These are phyloP conservation scores for Fraxinus xanthoxyloides DNA, from an alignment of 305 asterid species.

Conservation along the genomic window DNA sequence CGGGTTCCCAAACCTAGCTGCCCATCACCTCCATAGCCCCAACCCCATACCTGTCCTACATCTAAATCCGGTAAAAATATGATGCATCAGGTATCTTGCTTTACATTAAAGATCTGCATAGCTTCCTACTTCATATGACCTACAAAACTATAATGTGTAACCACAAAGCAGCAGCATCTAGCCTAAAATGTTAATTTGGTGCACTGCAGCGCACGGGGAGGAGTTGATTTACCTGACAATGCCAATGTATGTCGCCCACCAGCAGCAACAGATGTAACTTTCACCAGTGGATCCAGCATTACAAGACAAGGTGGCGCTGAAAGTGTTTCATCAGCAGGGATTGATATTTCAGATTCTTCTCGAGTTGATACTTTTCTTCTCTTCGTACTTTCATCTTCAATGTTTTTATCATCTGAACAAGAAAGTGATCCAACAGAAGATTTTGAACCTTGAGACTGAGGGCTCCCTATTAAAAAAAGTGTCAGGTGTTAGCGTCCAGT, in stretches of 20 bases:
- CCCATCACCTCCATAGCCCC: constrained; percentile 64
- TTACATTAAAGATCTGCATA: constrained; percentile 51
- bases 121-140: constrained; percentile 58
- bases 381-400: constrained; percentile 48
- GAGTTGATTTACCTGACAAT: constrained; percentile 48
- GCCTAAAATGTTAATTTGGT: constrained; percentile 15
- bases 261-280: constrained; percentile 64
- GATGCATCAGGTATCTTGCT: constrained; percentile 60
- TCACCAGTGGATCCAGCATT: constrained; percentile 55
- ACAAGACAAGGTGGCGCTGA: constrained; percentile 64
- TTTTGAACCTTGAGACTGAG: constrained; percentile 36
- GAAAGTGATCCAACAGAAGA: constrained; percentile 25
- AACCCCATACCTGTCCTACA: constrained; percentile 66
- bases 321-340: constrained; percentile 53
- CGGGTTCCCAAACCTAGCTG: constrained; percentile 56
- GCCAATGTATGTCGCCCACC: constrained; percentile 78
- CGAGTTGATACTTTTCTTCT: constrained; percentile 43
- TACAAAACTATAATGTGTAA: constrained; percentile 50
- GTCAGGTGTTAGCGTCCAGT: constrained; percentile 21
- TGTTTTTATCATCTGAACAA: constrained; percentile 34
- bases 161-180: constrained; percentile 34
- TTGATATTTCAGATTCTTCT: constrained; percentile 42
- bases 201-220: constrained; percentile 13
- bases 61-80: constrained; percentile 64
- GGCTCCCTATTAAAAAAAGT: constrained; percentile 33